A percentile compares a stretch with the other conserved stretches of the same genome.
phyloP scores from a whole-genome alignment of 192 early-diverging fungal species.

The Backusella australiensis region DNA sequence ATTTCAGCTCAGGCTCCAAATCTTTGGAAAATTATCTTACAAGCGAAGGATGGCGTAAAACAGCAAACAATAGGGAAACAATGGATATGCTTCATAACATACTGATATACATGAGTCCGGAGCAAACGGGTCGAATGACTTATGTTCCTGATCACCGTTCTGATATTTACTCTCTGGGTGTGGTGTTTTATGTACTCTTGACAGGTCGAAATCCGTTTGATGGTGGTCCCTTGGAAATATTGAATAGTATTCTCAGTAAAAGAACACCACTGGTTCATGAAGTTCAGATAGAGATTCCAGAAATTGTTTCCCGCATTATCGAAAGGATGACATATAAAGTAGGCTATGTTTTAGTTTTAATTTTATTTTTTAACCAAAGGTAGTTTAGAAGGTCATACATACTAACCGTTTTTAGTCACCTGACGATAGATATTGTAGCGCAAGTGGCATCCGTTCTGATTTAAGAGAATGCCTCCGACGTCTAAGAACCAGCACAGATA shows the following conservation, averaged over 20 bases:
- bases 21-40: conserved; percentile 24
- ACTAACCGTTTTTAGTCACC: conserved; percentile 17
- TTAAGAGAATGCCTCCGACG: conserved; percentile 27
- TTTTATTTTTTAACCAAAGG: neutral
- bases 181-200: conserved; percentile 30
- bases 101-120: conserved; percentile 26
- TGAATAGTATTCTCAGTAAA: conserved; percentile 30
- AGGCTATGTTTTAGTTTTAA: neutral
- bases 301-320: conserved; percentile 20
- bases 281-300: conserved; percentile 25
- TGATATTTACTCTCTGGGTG: conserved; percentile 34
- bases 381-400: neutral
- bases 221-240: conserved; percentile 33
- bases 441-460: conserved; percentile 24
- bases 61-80: conserved; percentile 18
- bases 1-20: conserved; percentile 20
- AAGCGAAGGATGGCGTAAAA: conserved; percentile 28
- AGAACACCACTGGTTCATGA: conserved; percentile 23
- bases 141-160: conserved; percentile 34
- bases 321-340: conserved; percentile 36
- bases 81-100: conserved; percentile 14
- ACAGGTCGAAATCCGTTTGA: conserved; percentile 27
- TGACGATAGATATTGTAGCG: conserved; percentile 32
- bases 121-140: conserved; percentile 33
- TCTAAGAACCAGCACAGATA: conserved; percentile 3